Base-by-base conservation (phyloP, 768 basidiomycete species). In the Suillus plorans region DNA sequence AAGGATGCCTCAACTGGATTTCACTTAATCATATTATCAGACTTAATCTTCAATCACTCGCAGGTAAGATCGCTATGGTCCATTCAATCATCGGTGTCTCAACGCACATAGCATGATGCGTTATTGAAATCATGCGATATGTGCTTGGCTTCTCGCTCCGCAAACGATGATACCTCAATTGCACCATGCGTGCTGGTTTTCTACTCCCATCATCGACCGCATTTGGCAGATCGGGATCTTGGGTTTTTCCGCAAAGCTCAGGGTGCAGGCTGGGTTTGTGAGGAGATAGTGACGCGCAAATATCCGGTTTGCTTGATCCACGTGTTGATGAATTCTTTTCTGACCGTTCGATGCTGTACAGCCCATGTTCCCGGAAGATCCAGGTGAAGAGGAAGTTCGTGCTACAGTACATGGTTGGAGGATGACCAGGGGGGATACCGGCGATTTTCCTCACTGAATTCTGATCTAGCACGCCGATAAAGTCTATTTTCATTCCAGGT, bases 1-100 rank as follows among this genome's bases (percentile, higher is more conserved):
- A 36, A 60, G 36, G 69, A 72, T 6, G 39, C 67, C 5, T 66
- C 64, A 42, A 67, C 69, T 3, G 76, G 78, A 37, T 98, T 93
- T 70, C 88, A 97, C 70, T 71, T 97, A 25, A 83, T 98, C 62
- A 88, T 99, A 66, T 81, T 98, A 63, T 96, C 94, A 2, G 96
- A 99, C 77, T 86, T 99, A 41, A 86, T 98, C 41, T 97, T 97
- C 77, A 97, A 96, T 69, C 95, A 97, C 69, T 95, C 95, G 1
- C 94, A 96, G 80, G 94, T 90, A 66, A 42, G 80, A 64, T 2
- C 25, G 36, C 28, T 34, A 50, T 60, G 20, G 10, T 16, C 57
- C 4, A 20, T 20, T 39, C 61, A 56, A 68, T 22, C 9, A 36
- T 52, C 12, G n/a, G 4, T 28, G 60, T 37, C 55, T 65, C 63